phyloP scores from a whole-genome alignment of 768 basidiomycete species.

The Amanita polypyramis region DNA sequence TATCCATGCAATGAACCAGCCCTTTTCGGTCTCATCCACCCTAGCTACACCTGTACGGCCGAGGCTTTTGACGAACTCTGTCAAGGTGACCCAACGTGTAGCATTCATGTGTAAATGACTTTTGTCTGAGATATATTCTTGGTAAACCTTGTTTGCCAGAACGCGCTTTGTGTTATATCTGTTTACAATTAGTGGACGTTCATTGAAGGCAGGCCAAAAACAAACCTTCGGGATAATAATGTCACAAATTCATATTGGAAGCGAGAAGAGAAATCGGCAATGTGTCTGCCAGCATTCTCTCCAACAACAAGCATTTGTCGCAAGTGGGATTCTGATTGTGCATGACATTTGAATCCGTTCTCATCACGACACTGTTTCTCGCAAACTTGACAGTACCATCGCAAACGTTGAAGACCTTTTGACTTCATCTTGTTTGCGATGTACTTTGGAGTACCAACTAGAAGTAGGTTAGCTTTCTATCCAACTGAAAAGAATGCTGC shows the following conservation, averaged over 20 bases:
- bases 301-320: constrained; percentile 97
- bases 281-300: constrained; percentile 86
- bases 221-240: constrained; percentile 74
- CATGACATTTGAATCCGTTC: constrained; percentile 98
- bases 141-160: constrained; percentile 89
- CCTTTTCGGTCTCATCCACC: constrained; percentile 98
- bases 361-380: constrained; percentile 98
- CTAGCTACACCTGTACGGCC: constrained; percentile 78
- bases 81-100: constrained; percentile 94
- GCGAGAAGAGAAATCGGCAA: constrained; percentile 76
- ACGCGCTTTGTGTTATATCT: constrained; percentile 94
- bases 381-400: constrained; percentile 99
- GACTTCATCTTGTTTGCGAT: constrained; percentile 96
- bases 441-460: constrained; percentile 83
- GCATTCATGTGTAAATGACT: constrained; percentile 96
- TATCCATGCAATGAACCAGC: constrained; percentile 96
- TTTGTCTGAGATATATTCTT: constrained; percentile 96
- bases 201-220: constrained; percentile 7
- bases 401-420: constrained; percentile 88
- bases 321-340: constrained; percentile 79
- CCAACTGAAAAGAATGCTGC: constrained; percentile 1
- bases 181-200: constrained; percentile 3
- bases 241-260: constrained; percentile 93
- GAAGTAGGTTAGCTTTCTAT: neutral
- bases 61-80: constrained; percentile 89